Conservation (phyloP, 345 rosid genomes). For the Eucalyptus guilfoylei region DNA sequence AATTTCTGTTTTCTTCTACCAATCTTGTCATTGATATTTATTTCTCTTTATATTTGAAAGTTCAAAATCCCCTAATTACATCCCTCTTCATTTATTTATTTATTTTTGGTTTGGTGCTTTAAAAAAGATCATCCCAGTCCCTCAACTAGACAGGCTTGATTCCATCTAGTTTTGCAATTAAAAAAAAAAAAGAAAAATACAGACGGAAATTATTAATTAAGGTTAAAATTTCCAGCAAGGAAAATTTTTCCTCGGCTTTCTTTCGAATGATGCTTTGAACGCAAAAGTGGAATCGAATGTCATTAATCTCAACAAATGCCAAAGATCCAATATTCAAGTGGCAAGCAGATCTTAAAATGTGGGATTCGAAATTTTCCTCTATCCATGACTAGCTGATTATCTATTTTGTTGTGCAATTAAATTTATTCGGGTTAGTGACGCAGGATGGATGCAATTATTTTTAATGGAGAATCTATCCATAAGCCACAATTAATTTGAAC, state of each 20-base stretch:
- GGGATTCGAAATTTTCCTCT: background rate
- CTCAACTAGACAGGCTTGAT: background rate
- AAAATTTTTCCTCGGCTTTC: background rate
- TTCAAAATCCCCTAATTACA: background rate
- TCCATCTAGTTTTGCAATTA: background rate
- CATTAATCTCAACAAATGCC: background rate
- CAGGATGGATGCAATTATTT: background rate
- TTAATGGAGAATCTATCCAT: background rate
- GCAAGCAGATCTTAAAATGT: background rate
- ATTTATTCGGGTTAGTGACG: background rate
- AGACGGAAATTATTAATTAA: background rate
- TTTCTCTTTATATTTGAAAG: fast-evolving
- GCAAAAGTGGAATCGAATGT: background rate
- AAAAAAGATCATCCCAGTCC: background rate
- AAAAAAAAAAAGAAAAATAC: background rate
- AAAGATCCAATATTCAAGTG: background rate
- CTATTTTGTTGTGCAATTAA: background rate
- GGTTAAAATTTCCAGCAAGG: background rate
- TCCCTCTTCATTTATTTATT: background rate
- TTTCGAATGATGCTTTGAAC: background rate
- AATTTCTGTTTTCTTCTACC: fast-evolving
- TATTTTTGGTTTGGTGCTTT: background rate
- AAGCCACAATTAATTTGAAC: background rate
- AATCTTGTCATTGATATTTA: background rate
- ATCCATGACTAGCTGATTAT: background rate